Percentiles rank a stretch among this genome's conserved stretches.
Evolutionary conservation across 2,329 filamentous ascomycete genomes (phyloP).

Genomic region (Trichoderma sp.): DNA sequence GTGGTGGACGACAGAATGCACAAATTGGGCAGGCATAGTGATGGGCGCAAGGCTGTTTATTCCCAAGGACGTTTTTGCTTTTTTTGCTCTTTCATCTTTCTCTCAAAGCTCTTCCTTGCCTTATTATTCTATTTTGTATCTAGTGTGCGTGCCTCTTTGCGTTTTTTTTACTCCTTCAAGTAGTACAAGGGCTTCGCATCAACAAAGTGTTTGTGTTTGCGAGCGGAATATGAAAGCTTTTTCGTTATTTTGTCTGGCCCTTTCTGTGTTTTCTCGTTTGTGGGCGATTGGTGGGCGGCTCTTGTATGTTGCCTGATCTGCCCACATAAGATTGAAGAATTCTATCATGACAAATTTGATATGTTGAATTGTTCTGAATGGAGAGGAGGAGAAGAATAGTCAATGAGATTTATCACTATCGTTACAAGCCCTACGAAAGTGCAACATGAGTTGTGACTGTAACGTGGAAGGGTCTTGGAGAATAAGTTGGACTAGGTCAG

Average conservation of each 20-base stretch:
- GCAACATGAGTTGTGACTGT: too few relatives aligned
- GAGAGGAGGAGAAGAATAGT: too few relatives aligned
- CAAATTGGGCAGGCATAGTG: conserved; percentile 25
- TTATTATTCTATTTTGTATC: conserved; percentile 12
- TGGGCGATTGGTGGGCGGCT: too few relatives aligned
- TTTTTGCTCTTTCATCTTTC: neutral
- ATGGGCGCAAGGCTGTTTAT: conserved; percentile 26
- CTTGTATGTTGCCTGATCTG: too few relatives aligned
- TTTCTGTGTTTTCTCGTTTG: neutral
- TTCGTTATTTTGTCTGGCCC: neutral
- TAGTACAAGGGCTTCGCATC: conserved; percentile 14
- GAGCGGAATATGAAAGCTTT: conserved; percentile 4
- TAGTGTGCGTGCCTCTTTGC: conserved; percentile 5
- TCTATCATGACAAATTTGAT: too few relatives aligned
- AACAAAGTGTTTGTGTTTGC: conserved; percentile 21
- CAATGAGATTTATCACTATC: too few relatives aligned
- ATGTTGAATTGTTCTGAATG: too few relatives aligned
- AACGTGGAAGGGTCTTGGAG: too few relatives aligned
- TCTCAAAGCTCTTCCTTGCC: too few relatives aligned
- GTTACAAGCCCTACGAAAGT: too few relatives aligned
- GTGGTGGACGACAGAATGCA: neutral
- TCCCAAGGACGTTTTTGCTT: conserved; percentile 24
- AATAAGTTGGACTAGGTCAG: neutral
- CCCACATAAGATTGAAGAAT: too few relatives aligned
- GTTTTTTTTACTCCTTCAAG: neutral